Conservation (phyloP, 108 stramenopile genomes). For the Conticribra guillardii region DNA sequence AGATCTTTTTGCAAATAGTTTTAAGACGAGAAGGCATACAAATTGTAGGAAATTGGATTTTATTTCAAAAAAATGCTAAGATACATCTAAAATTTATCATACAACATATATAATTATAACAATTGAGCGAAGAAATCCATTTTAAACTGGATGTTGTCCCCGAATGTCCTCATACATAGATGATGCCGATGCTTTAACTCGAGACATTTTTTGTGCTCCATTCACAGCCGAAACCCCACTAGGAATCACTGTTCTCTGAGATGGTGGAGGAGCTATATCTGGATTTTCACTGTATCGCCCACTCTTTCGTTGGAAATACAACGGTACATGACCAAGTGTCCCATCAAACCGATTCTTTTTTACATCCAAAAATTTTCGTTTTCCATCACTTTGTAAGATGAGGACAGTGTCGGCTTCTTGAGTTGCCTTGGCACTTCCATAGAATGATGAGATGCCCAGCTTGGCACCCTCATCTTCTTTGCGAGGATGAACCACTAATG, state of each 20-base stretch:
- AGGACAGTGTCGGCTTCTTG: slow-evolving; percentile 99
- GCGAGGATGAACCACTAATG: slow-evolving; percentile 96
- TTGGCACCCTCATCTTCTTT: slow-evolving; percentile 91
- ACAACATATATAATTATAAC: too few relatives aligned
- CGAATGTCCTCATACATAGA: slow-evolving; percentile 34
- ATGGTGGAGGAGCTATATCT: slow-evolving; percentile 12
- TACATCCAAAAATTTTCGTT: slow-evolving; percentile 92
- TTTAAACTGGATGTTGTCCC: slow-evolving; percentile 41
- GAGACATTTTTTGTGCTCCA: slow-evolving; percentile 1
- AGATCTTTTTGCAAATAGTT: too few relatives aligned
- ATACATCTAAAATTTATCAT: too few relatives aligned
- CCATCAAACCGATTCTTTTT: slow-evolving; percentile 99
- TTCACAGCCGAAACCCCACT: slow-evolving; percentile 28
- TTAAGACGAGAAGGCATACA: too few relatives aligned
- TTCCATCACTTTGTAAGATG: slow-evolving; percentile 91
- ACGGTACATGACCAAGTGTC: slow-evolving; percentile 75
- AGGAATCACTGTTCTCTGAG: slow-evolving; percentile 28
- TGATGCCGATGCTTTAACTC: slow-evolving; percentile 11
- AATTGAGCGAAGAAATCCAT: too few relatives aligned
- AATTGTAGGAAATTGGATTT: too few relatives aligned
- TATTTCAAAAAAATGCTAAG: too few relatives aligned
- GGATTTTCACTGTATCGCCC: slow-evolving; percentile 74
- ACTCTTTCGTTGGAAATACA: slow-evolving; percentile 82
- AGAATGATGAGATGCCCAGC: slow-evolving; percentile 88
- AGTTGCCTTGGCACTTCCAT: slow-evolving; percentile 97